Percentiles rank a stretch among this genome's conserved stretches.
Evolutionary conservation across 1,139 yeast species (phyloP).

Genomic region (Geotrichum histeridarum): DNA sequence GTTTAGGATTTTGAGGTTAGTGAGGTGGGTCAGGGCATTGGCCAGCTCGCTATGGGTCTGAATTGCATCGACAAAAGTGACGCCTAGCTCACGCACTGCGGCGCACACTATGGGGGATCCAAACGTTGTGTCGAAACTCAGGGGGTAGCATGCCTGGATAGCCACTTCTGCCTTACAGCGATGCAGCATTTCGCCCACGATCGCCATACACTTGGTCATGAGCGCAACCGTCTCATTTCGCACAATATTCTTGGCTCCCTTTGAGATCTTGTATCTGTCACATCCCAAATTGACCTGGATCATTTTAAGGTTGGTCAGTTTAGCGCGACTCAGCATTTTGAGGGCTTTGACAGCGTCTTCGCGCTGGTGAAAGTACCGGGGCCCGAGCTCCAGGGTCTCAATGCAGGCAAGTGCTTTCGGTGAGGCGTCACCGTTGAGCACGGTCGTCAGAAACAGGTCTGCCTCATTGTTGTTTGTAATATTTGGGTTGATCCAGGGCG

Average conservation of each 20-base stretch:
- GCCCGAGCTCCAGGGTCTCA: constrained; percentile 14
- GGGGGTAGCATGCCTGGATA: constrained; percentile 16
- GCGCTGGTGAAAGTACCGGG: constrained; percentile 14
- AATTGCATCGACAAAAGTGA: constrained; percentile 12
- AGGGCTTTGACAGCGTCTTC: constrained; percentile 14
- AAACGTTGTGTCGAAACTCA: constrained; percentile 13
- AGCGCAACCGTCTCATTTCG: constrained; percentile 12
- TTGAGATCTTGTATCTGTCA: constrained; percentile 15
- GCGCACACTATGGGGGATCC: constrained; percentile 9
- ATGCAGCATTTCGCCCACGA: constrained; percentile 10
- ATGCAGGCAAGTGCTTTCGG: constrained; percentile 12
- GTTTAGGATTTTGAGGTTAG: constrained; percentile 12
- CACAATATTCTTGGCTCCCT: constrained; percentile 10
- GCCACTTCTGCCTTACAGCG: constrained; percentile 10
- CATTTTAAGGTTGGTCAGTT: constrained; percentile 7
- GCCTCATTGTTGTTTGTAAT: constrained; percentile 12
- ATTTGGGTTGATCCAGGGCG: constrained; percentile 10
- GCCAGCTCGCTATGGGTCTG: constrained; percentile 12
- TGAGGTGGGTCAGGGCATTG: constrained; percentile 5
- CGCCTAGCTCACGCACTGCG: constrained; percentile 13
- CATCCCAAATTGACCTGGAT: constrained; percentile 16
- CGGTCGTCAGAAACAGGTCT: constrained; percentile 8
- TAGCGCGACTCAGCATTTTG: constrained; percentile 5
- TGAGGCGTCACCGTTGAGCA: constrained; percentile 10
- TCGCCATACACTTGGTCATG: constrained; percentile 10